Conservation (phyloP, 352 stramenopile species). For the Globisporangium canariense region DNA sequence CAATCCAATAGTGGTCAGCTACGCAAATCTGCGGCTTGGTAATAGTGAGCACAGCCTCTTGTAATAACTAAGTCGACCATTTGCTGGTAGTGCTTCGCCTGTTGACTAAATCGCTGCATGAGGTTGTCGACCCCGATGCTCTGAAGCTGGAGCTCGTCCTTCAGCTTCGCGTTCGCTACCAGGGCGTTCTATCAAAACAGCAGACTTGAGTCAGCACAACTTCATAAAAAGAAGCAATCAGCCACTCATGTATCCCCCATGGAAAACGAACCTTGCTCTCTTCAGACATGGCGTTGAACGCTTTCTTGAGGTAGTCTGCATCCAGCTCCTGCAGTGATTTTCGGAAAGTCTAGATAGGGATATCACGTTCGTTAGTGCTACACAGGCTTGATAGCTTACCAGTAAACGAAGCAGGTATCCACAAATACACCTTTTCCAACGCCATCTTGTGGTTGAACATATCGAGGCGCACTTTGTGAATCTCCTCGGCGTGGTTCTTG, state of each 20-base stretch:
- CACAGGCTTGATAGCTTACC: too few species aligned
- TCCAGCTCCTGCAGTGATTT: slow-evolving; percentile 75
- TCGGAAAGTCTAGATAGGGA: slow-evolving; percentile 46
- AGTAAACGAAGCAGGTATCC: neutral
- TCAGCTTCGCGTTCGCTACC: slow-evolving; percentile 78
- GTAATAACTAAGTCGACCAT: slow-evolving; percentile 34
- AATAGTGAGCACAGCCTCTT: neutral
- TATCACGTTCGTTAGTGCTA: neutral
- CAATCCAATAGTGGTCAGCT: neutral
- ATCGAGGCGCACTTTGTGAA: slow-evolving; percentile 73
- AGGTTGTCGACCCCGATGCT: slow-evolving; percentile 80
- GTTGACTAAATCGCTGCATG: slow-evolving; percentile 70
- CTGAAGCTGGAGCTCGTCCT: slow-evolving; percentile 73
- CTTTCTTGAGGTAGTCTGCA: slow-evolving; percentile 77
- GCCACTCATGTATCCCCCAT: too few species aligned
- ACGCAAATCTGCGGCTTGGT: neutral
- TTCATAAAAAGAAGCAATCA: too few species aligned
- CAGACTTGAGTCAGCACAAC: too few species aligned
- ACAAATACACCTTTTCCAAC: slow-evolving; percentile 59
- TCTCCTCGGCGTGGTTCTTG: slow-evolving; percentile 62
- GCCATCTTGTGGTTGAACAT: slow-evolving; percentile 88
- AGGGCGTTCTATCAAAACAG: slow-evolving; percentile 46
- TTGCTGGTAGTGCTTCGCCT: slow-evolving; percentile 62
- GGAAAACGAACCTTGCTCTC: slow-evolving; percentile 57
- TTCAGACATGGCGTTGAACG: slow-evolving; percentile 79